Evolutionary conservation across 805 yeast species (phyloP), one percentile per base, ranked within the genome.

Genomic region (Cyberlindnera euphorbiiphila): DNA sequence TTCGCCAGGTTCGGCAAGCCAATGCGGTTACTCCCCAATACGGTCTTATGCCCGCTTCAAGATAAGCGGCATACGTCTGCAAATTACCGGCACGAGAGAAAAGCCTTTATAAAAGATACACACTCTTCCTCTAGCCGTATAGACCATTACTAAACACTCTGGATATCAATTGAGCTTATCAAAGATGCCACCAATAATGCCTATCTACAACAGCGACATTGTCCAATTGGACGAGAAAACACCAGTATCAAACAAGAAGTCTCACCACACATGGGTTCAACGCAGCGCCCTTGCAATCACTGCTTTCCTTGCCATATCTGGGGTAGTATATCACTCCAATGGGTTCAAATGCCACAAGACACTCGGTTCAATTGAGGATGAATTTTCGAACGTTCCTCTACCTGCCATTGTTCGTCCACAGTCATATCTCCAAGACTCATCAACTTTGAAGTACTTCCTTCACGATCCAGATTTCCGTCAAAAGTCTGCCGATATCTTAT

Each of bases 401-500:
- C n/a, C 19, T 16, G 17, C 30, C 35, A n/a, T 9, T 43, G 6
- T n/a, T n/a, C 40, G 44, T 10, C 50, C 50, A 18, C 24, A 34
- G 37, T 41, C 46, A 3, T 46, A 36, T 28, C 6, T 30, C 17
- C 13, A 28, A 10, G 44, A 43, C 36, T 17, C 39, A 17, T 36
- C 47, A 5, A 37, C 29, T 3, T 34, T 46, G 41, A 36, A 42
- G 25, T 36, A 34, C 34, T 39, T 46, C 38, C 39, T 46, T 29
- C 15, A 31, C 9, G 41, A 38, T 28, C 39, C 39, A 12, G 42
- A 36, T 16, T 46, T 20, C 39, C 43, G 47, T 30, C 15, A 12
- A 2, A 33, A 36, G 36, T 17, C 39, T 4, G 43, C 40, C n/a
- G 33, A 20, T 19, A 34, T 41, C 21, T 31, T 41, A 18, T 13